Base-by-base conservation (phyloP, 2,329 filamentous ascomycete species). In the Metarhizium brunneum region DNA sequence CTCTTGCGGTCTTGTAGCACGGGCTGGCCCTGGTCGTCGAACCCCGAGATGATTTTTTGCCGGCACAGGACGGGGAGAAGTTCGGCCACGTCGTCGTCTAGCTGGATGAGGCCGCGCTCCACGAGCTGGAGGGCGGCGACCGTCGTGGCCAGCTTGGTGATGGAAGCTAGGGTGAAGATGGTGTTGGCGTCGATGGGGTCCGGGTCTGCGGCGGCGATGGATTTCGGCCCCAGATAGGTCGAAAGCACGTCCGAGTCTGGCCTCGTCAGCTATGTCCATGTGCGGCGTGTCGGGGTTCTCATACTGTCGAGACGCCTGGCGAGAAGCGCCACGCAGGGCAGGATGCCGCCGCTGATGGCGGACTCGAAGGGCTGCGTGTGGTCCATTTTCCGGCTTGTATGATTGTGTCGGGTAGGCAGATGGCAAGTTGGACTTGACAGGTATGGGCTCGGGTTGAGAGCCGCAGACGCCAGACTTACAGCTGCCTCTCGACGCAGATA, bases 291-390 rank as follows among this genome's bases (percentile, higher is more conserved):
- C 45, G 38, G 25, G 32, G 53, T 42, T 25, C 25, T 25, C 25
- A 25, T 25, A 25, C 25, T 25, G 25, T 25, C 25, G 25, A 25
- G 25, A 25, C 25, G 25, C 4, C 25, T 25, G 25, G 25, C 25
- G 61, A 71, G 71, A 36, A 72, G 79, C 55, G 80, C 82, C 62
- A 69, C 69, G 66, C 69, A 80, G 55, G 82, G 80, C 79, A 73
- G 72, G 10, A 70, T 25, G 11, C 20, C 43, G 20, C 43, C 43
- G 11, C 20, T n/a, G 16, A 8, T 18, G 43, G 11, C 16, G 43
- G 8, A 16, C 14, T 40, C 36, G 36, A 40, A 25, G 25, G 25
- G 25, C 25, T 25, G 25, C 25, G 25, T 47, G 43, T n/a, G 8
- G 7, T 47, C 11, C 16, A 16, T 25, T 25, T 25, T 25, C 25